Conservation (phyloP, 139 green algal genomes). For the Micractinium conductrix region DNA sequence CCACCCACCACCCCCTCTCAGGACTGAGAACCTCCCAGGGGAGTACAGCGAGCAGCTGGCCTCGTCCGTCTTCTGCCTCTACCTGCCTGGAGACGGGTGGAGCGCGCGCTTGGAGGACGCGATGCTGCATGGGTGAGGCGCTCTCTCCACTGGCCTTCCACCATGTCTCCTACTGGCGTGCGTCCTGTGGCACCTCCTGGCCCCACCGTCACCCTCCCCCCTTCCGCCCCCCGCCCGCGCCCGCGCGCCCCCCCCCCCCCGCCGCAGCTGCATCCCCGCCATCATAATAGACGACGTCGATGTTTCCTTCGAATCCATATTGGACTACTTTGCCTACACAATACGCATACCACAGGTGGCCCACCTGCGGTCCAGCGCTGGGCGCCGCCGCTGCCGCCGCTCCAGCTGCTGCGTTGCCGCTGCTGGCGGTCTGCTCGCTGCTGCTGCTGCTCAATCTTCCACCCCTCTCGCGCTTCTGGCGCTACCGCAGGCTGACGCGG, state of each 20-base stretch:
- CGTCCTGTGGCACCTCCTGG: too few relatives aligned
- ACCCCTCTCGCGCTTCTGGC: too few relatives aligned
- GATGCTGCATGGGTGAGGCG: slow-evolving; percentile 51
- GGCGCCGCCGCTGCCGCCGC: too few relatives aligned
- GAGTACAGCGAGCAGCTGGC: slow-evolving; percentile 51
- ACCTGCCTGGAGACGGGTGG: slow-evolving; percentile 66
- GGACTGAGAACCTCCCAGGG: neutral
- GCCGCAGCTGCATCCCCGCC: slow-evolving; percentile 49
- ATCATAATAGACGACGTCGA: slow-evolving; percentile 45
- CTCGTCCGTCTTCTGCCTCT: slow-evolving; percentile 51
- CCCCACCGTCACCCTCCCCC: neutral
- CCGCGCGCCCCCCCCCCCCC: slow-evolving; percentile 38
- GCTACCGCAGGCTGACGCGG: slow-evolving; percentile 49
- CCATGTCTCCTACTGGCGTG: too few relatives aligned
- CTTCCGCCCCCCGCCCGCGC: neutral
- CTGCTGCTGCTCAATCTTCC: too few relatives aligned
- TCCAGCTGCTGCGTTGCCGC: too few relatives aligned
- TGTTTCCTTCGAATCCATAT: slow-evolving; percentile 36
- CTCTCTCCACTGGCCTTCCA: neutral
- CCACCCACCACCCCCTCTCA: neutral
- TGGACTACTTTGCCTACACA: slow-evolving; percentile 44
- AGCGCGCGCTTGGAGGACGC: slow-evolving; percentile 65
- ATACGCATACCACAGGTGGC: slow-evolving; percentile 53
- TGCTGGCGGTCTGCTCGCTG: too few relatives aligned
- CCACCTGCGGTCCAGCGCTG: too few relatives aligned